These are phyloP conservation scores for Scheffersomyces parashehatae DNA, from an alignment of 1,139 yeast species.

Conservation along the genomic window DNA sequence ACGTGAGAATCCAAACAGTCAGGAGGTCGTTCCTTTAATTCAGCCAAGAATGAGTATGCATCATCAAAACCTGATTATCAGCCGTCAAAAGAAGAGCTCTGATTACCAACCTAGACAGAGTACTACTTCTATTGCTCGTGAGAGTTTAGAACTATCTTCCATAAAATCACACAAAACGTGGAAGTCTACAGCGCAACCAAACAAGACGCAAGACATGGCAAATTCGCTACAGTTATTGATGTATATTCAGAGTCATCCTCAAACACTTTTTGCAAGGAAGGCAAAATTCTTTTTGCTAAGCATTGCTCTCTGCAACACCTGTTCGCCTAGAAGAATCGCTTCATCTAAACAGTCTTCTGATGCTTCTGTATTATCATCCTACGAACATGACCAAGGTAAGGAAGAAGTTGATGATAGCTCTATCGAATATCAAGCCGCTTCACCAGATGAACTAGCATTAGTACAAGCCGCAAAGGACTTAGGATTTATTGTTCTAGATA, in stretches of 20 bases:
- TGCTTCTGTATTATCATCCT: constrained; percentile 9
- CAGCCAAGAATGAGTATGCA: constrained; percentile 8
- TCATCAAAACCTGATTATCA: not conserved
- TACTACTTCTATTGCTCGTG: constrained; percentile 34
- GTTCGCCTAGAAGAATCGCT: constrained; percentile 59
- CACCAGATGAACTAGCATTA: constrained; percentile 94
- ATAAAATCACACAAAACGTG: constrained; percentile 26
- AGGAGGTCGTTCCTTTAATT: constrained; percentile 2
- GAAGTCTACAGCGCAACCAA: constrained; percentile 43
- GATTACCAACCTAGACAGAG: constrained; percentile 21
- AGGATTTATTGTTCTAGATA: constrained; percentile 79
- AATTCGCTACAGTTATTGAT: constrained; percentile 58
- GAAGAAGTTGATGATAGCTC: constrained; percentile 39
- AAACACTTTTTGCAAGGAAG: constrained; percentile 65
- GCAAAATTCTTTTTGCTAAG: constrained; percentile 79
- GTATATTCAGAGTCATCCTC: constrained; percentile 72
- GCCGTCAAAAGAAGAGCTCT: constrained; percentile 2
- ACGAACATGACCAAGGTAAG: constrained; percentile 7
- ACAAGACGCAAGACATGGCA: constrained; percentile 25
- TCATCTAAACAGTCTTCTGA: not conserved
- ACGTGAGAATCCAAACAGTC: constrained; percentile 4
- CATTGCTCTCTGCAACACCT: constrained; percentile 85
- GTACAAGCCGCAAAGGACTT: constrained; percentile 93
- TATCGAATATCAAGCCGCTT: constrained; percentile 84
- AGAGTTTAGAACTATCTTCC: constrained; percentile 24